Base-by-base conservation (phyloP, 768 basidiomycete genomes). In the Mycena capillaripes region DNA sequence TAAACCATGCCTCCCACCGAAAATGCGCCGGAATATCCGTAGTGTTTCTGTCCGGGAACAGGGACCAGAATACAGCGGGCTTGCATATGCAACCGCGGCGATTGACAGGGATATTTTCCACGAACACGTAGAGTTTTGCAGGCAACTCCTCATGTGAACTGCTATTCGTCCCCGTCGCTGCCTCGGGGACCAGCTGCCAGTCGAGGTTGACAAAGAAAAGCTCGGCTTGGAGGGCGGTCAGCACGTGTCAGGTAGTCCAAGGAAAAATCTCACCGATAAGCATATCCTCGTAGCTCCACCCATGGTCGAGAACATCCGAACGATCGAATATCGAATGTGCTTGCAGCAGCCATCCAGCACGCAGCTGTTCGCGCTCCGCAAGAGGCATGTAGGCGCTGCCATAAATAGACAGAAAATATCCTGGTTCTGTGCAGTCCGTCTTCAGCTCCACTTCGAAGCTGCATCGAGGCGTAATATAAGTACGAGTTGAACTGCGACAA, bases 121-220 rank as follows among this genome's bases (percentile, higher is more conserved):
- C 65, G 9, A 59, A 67, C 4, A 67, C n/a, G 30, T 46, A 67
- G 44, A 67, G 6, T 25, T n/a, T 53, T n/a, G 17, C 5, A 2
- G 66, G 66, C 2, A 67, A 40, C 19, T 59, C 38, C 17, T 11
- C 17, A n/a, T n/a, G n/a, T n/a, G n/a, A n/a, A 8, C 0, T 21
- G 2, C 32, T 34, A 23, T 12, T 32, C 4, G 21, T 48, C 19
- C 30, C 34, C 29, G n/a, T n/a, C n/a, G n/a, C n/a, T n/a, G 4
- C 11, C 8, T 36, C 36, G 2, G 57, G 66, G 0, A 59, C 32
- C 0, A 67, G 44, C 19, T 57, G 50, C 55, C 56, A 58, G 34
- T 58, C 56, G 32, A 67, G 55, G 32, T 67, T 67, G 44, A 67
- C 46, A 16, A 67, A 67, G 34, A 67, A 67, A 2, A 67, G 44